Conservation (phyloP, 768 basidiomycete species). For the Jaapia argillacea region DNA sequence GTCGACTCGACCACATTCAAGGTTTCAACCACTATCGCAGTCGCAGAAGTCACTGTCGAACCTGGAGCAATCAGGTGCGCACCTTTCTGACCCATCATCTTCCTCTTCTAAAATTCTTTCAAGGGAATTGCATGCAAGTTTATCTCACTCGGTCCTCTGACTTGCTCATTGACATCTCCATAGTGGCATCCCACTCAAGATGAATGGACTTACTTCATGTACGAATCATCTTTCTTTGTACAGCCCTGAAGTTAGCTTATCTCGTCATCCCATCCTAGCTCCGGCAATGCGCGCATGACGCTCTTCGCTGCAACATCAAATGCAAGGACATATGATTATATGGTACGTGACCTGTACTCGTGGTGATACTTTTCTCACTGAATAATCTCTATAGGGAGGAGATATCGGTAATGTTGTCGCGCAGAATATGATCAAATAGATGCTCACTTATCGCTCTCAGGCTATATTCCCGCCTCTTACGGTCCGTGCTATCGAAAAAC, state of each 20-base stretch:
- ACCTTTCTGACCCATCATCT: neutral
- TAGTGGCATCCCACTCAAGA: slow-evolving; percentile 67
- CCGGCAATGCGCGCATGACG: slow-evolving; percentile 44
- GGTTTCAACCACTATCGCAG: slow-evolving; percentile 40
- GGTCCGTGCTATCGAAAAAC: too few species aligned
- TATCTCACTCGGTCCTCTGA: slow-evolving; percentile 37
- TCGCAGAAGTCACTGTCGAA: slow-evolving; percentile 47
- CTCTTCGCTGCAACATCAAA: slow-evolving; percentile 44
- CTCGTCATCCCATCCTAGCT: slow-evolving; percentile 20
- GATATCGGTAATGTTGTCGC: slow-evolving; percentile 36
- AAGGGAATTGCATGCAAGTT: slow-evolving; percentile 66
- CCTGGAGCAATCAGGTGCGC: slow-evolving; percentile 43
- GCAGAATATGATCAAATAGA: neutral
- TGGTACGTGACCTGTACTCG: slow-evolving; percentile 18
- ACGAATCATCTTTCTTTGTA: slow-evolving; percentile 15
- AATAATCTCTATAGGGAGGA: slow-evolving; percentile 27
- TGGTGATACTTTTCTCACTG: neutral
- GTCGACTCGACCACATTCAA: slow-evolving; percentile 42
- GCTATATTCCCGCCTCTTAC: slow-evolving; percentile 48
- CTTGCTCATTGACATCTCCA: slow-evolving; percentile 2
- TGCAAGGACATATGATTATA: slow-evolving; percentile 50
- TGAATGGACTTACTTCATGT: slow-evolving; percentile 55
- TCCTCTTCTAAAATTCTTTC: slow-evolving; percentile 3
- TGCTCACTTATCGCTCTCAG: slow-evolving; percentile 16
- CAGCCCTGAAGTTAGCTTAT: neutral